Conservation (phyloP, 2,329 filamentous ascomycete species). For the Fusarium buxicola region DNA sequence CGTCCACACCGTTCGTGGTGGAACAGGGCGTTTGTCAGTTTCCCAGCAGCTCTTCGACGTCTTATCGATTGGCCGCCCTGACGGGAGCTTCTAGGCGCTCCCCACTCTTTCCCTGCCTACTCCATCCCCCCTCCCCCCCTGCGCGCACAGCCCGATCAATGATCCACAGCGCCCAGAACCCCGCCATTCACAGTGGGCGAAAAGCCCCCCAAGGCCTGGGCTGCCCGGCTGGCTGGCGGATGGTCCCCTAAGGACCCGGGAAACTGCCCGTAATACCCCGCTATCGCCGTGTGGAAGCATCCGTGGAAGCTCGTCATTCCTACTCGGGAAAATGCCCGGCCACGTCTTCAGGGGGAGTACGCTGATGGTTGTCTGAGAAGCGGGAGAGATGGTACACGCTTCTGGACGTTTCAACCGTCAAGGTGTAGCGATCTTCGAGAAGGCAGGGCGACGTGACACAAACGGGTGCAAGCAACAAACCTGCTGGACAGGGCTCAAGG, state of each 20-base stretch:
- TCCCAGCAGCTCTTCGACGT: slow-evolving; percentile 20
- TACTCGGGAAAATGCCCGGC: slow-evolving; percentile 40
- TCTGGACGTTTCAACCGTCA: neutral
- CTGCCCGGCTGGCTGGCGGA: slow-evolving; percentile 4
- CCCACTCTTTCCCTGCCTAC: slow-evolving; percentile 15
- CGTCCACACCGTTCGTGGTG: slow-evolving; percentile 18
- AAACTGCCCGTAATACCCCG: slow-evolving; percentile 44
- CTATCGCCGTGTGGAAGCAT: slow-evolving; percentile 46
- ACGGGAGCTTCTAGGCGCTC: slow-evolving; percentile 12
- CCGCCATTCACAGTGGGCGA: slow-evolving; percentile 38
- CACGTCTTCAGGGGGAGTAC: slow-evolving; percentile 25
- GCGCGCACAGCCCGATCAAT: slow-evolving; percentile 39
- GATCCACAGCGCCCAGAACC: slow-evolving; percentile 35
- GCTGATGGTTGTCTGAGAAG: slow-evolving; percentile 22
- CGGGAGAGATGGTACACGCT: slow-evolving; percentile 16
- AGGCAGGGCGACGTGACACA: slow-evolving; percentile 21
- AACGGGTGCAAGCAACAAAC: slow-evolving; percentile 14
- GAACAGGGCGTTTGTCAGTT: slow-evolving; percentile 35
- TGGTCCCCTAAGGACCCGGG: slow-evolving; percentile 22
- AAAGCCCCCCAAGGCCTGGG: slow-evolving; percentile 19
- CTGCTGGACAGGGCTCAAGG: slow-evolving; percentile 16
- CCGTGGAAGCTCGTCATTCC: slow-evolving; percentile 45
- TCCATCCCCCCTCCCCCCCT: slow-evolving; percentile 12
- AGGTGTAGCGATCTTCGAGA: slow-evolving; percentile 18
- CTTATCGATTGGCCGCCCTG: slow-evolving; percentile 35